Evolutionary conservation across 2,329 filamentous ascomycete genomes (phyloP).

Genomic region (Pleoardoris graminearum): DNA sequence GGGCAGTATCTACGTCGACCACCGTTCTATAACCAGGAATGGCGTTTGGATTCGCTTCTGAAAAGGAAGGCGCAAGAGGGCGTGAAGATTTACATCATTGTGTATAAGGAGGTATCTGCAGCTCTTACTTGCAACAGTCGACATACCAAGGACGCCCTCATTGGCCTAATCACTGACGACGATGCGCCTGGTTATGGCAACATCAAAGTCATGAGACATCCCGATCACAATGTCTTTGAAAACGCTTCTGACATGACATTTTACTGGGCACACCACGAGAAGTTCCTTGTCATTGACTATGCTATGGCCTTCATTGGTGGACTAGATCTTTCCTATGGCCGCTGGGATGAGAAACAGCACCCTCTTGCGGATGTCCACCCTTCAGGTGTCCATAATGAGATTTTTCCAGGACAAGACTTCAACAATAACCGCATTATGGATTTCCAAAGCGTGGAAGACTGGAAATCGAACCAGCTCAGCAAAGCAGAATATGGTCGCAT

Average conservation of each 20-base stretch:
- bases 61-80: constrained; percentile 89
- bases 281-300: constrained; percentile 95
- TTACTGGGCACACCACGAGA: constrained; percentile 98
- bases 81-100: constrained; percentile 90
- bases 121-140: constrained; percentile 84
- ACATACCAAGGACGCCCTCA: constrained; percentile 87
- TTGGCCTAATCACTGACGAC: constrained; percentile 80
- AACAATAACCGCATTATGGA: constrained; percentile 98
- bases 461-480: constrained; percentile 89
- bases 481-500: constrained; percentile 92
- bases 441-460: constrained; percentile 86
- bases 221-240: constrained; percentile 92
- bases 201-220: constrained; percentile 86
- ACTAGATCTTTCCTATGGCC: constrained; percentile 90
- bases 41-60: constrained; percentile 80
- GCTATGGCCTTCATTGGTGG: constrained; percentile 90
- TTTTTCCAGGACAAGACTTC: constrained; percentile 96
- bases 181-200: constrained; percentile 78
- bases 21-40: constrained; percentile 80
- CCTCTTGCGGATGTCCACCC: constrained; percentile 86
- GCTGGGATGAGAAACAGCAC: constrained; percentile 90
- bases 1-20: constrained; percentile 75
- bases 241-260: constrained; percentile 96
- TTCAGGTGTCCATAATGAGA: constrained; percentile 75
- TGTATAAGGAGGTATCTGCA: constrained; percentile 75